Conservation (phyloP, 169 alveolate genomes). For the Plasmodium ovale region DNA sequence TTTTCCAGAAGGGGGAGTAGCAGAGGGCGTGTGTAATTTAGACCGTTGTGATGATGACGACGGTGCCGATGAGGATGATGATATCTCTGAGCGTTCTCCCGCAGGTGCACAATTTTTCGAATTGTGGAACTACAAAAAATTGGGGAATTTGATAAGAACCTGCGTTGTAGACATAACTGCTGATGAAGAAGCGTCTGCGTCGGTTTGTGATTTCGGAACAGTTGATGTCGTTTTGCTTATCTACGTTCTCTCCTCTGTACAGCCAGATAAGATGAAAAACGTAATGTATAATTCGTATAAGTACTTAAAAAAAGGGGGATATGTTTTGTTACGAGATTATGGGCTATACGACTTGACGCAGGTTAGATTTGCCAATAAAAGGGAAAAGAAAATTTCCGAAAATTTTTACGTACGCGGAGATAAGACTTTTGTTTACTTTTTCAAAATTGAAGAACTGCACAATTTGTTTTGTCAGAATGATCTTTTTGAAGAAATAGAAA, state of each 20-base stretch:
- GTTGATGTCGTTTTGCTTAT: conserved; percentile 90
- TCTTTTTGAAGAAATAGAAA: conserved; percentile 51
- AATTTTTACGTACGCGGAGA: conserved; percentile 93
- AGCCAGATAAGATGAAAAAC: conserved; percentile 90
- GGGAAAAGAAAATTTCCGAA: conserved; percentile 91
- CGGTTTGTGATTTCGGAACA: conserved; percentile 72
- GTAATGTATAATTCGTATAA: conserved; percentile 83
- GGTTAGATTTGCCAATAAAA: conserved; percentile 90
- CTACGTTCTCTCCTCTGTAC: conserved; percentile 93
- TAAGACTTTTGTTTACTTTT: conserved; percentile 93
- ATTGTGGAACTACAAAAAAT: conserved; percentile 32
- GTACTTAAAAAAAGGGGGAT: conserved; percentile 90
- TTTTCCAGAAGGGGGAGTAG: neutral
- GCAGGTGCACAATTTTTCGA: conserved; percentile 12
- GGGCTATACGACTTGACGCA: conserved; percentile 94
- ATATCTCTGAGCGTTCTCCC: neutral
- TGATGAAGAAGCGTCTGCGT: neutral
- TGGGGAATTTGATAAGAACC: conserved; percentile 76
- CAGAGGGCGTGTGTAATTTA: conserved; percentile 17
- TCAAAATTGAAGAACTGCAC: conserved; percentile 87
- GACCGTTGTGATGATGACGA: neutral
- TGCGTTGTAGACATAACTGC: conserved; percentile 75
- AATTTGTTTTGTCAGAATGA: conserved; percentile 77
- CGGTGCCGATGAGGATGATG: neutral
- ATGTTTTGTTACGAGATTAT: conserved; percentile 93